A percentile compares a stretch with the other conserved stretches of the same genome.
Evolutionary conservation across 108 stramenopile species (phyloP).

Genomic region (Pseudonitzschia pungens): DNA sequence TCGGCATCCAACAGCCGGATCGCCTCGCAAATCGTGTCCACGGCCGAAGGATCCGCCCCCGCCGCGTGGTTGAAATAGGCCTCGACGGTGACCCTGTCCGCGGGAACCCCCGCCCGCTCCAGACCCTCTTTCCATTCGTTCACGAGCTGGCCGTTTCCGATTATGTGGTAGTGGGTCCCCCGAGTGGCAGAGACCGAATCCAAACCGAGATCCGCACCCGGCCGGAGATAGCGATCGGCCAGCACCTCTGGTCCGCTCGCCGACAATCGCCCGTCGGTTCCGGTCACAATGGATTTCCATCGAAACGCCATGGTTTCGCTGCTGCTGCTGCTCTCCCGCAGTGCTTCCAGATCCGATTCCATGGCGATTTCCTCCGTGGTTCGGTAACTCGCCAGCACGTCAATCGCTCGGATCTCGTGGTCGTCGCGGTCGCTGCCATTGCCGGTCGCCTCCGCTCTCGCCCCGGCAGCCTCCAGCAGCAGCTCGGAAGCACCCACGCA

Average conservation of each 20-base stretch:
- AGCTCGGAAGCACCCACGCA: constrained; percentile 50
- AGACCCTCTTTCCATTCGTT: constrained; percentile 46
- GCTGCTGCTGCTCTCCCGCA: not conserved
- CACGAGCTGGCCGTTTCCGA: constrained; percentile 58
- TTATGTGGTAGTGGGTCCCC: constrained; percentile 54
- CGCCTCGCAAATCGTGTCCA: constrained; percentile 29
- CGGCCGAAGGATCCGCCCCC: constrained; percentile 17
- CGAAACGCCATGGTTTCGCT: constrained; percentile 8
- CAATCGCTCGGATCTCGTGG: constrained; percentile 14
- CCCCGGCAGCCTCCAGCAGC: constrained; percentile 12
- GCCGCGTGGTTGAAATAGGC: constrained; percentile 51
- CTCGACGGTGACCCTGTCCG: constrained; percentile 42
- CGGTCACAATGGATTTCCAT: constrained; percentile 38
- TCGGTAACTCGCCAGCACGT: constrained; percentile 44
- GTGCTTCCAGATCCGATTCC: constrained; percentile 25
- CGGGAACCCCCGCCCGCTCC: constrained; percentile 43
- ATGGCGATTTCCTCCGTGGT: constrained; percentile 35
- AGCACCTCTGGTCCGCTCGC: constrained; percentile 10
- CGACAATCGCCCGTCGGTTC: constrained; percentile 35
- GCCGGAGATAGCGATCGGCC: not conserved
- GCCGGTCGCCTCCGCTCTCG: too few species aligned
- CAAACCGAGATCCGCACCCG: not conserved
- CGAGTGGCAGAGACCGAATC: not conserved
- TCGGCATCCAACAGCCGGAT: not conserved
- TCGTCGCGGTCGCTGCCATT: not conserved